phyloP scores from a whole-genome alignment of 2,329 filamentous ascomycete genomes.

The Talaromyces sp. region DNA sequence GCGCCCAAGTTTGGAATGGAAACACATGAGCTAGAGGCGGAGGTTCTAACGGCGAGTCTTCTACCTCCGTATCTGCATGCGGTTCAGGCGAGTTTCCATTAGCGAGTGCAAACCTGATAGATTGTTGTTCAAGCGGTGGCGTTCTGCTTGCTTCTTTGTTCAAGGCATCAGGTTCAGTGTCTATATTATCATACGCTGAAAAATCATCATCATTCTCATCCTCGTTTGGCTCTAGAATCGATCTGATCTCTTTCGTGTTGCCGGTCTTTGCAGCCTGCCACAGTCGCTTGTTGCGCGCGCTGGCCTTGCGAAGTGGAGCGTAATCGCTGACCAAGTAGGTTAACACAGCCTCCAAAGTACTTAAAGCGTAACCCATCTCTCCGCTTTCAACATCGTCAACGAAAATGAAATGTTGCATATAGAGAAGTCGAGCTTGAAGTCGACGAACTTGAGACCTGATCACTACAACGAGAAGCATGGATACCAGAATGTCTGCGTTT shows the following conservation, averaged over 20 bases:
- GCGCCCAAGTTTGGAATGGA: constrained; percentile 70
- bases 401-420: constrained; percentile 96
- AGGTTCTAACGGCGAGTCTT: constrained; percentile 26
- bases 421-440: constrained; percentile 82
- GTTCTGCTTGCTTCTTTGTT: constrained; percentile 19
- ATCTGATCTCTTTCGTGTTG: constrained; percentile 68
- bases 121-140: constrained; percentile 22
- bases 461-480: constrained; percentile 83
- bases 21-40: constrained; percentile 75
- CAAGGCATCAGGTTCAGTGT: constrained; percentile 40
- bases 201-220: constrained; percentile 50
- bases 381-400: constrained; percentile 96
- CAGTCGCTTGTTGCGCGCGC: constrained; percentile 75
- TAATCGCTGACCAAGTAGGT: constrained; percentile 84
- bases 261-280: constrained; percentile 86
- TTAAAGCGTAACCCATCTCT: constrained; percentile 92
- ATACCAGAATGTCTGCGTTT: constrained; percentile 90
- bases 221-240: constrained; percentile 71
- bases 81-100: constrained; percentile 23
- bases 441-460: constrained; percentile 86
- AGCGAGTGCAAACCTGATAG: constrained; percentile 24
- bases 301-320: constrained; percentile 74
- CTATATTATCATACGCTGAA: constrained; percentile 29
- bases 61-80: constrained; percentile 20
- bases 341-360: constrained; percentile 91